Base-by-base conservation (phyloP, 2,329 filamentous ascomycete genomes). In the Penicillium sp. region DNA sequence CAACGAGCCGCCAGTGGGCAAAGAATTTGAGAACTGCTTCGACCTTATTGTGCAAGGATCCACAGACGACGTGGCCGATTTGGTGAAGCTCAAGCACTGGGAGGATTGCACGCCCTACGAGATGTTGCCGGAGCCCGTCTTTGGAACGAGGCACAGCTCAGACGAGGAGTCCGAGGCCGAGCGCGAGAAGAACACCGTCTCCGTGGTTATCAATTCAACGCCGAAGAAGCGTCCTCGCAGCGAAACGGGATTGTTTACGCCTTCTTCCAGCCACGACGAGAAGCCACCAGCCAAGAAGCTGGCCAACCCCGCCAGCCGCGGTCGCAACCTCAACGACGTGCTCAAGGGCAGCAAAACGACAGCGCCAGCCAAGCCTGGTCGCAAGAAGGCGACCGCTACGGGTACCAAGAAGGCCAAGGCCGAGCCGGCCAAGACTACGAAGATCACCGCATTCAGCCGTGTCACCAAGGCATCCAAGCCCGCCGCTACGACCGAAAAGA, bases 1-100 rank as follows among this genome's bases (percentile, higher is more conserved):
- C 72, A 84, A 90, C 48, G 91, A 96, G 54, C 80, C 89, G 59
- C 94, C 94, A 1, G 81, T 86, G 39, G 87, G 89, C 18, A 86
- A 84, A 58, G 91, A 96, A 52, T 86, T 97, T 57, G 92, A 92
- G 67, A 88, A 95, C 57, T 91, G 90, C 65, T 99, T 92, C 88
- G 94, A 99, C 71, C 75, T 96, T 54, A 84, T 97, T 16, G 88
- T 99, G 31, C 85, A 85, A 58, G 92, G 90, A 18, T 88, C 88
- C 63, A 94, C 90, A 67, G 94, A 99, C 68, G 86, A 91, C 57
- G 87, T 99, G 35, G 94, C 94, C 18, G 81, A 80, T 44, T 77
- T 90, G 35, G 88, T 85, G 14, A 82, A 82, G 20, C 72, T 86
- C 70, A 78, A 78, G 47, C 75, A 73, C 53, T 85, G 82, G 82